Evolutionary conservation across 2,329 filamentous ascomycete genomes (phyloP), one percentile per base, ranked within the genome.

Genomic region (Penicillium janthinellum): DNA sequence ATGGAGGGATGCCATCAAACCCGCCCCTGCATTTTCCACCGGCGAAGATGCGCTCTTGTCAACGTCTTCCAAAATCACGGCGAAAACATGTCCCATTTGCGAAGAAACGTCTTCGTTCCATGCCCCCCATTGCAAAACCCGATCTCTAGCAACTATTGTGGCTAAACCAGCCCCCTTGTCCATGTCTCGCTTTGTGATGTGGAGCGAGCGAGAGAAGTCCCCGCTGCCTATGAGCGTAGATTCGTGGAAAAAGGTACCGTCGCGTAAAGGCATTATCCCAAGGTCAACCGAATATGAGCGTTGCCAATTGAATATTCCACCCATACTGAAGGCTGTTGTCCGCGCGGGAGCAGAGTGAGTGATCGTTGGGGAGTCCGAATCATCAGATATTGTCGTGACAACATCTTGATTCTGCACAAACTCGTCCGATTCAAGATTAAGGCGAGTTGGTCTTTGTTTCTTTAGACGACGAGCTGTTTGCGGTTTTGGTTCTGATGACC

Each of bases 171-270:
- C 70, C 51, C 70, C 65, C 34, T 71, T 65, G 60, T 84, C 80
- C 28, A 86, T 60, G 62, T 83, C 70, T 42, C 81, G 73, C 6
- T 70, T 64, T 20, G 57, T 52, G 11, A 82, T 17, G 11, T 72
- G 62, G 5, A 87, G 64, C 38, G 80, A 80, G 38, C 75, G 77
- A 15, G 72, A 68, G 49, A 88, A 80, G 28, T 83, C 81, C 3
- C 83, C 84, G 64, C 83, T 84, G 31, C 86, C 85, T 58, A 88
- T 76, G 60, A 88, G 84, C 4, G 84, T 86, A 48, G 75, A 78
- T 45, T 79, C 72, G 61, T 84, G 82, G 62, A 87, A 87, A 65
- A 80, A 86, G 0, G 82, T 85, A 1, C 81, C 84, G 6, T 76
- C 61, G 8, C 73, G 74, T 7, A 88, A 70, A 25, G 83, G 81